Evolutionary conservation across 495 filamentous ascomycete species (phyloP), one percentile per base, ranked within the genome.

Genomic region (Podospora anserina): DNA sequence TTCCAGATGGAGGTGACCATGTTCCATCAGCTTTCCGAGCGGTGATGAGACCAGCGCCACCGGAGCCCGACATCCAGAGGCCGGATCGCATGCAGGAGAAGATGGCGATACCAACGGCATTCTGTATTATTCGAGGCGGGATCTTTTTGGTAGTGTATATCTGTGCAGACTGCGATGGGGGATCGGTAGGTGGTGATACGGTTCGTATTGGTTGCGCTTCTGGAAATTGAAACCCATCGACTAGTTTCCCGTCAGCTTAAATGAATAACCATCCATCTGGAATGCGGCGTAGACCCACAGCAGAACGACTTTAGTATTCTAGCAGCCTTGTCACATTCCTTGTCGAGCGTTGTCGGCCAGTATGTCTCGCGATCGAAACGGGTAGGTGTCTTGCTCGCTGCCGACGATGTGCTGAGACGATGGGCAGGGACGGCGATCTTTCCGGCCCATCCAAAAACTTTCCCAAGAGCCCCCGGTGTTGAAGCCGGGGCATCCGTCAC

Each of bases 31-130:
- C 88, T 72, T 89, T 89, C 34, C 93, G 86, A 20, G 86, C 93
- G 62, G 96, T 83, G 60, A 97, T 83, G 26, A 97, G 83, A 59
- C 93, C 93, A 71, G 91, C 92, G 13, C 91, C 91, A 32, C 93
- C 92, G 6, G 93, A 93, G 34, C 93, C 93, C 65, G 92, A 92
- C 53, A 94, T 82, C 93, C 93, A 97, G 19, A 97, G 84, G 44
- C 93, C 93, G 19, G 92, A 92, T 63, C 93, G 89, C 91, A 97
- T 94, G 23, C 91, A 94, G 0, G 93, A 96, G 81, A 97, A 97
- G 69, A 97, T 89, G 28, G 92, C 92, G 49, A 97, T 79, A 15
- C 92, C 93, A 73, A 94, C 92, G 13, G 93, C 93, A 78, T 91
- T 89, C 72, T 89, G 86, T 66, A 97, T 90, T 59, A 96, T 92